These are phyloP conservation scores for Nematocida sp. DNA, from an alignment of 371 early-diverging fungal species.

Conservation along the genomic window DNA sequence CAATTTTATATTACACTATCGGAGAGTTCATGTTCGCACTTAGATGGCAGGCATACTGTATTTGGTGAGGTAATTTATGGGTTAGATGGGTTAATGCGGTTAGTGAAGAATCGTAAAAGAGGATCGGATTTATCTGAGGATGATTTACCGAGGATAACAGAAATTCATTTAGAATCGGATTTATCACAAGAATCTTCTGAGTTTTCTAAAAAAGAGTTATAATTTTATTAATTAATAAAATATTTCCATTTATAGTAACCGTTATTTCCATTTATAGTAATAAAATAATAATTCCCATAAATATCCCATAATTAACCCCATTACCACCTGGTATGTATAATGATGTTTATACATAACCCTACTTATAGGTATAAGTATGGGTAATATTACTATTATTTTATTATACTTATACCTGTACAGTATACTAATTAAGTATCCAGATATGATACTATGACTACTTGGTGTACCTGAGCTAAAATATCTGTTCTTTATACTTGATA, in stretches of 20 bases:
- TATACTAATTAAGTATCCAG: slow-evolving; percentile 33
- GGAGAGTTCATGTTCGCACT: slow-evolving; percentile 75
- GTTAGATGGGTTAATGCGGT: slow-evolving; percentile 51
- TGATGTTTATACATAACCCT: slow-evolving; percentile 31
- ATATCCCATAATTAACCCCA: slow-evolving; percentile 26
- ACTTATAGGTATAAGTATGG: slow-evolving; percentile 6
- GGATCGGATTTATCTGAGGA: background rate
- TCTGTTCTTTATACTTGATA: slow-evolving; percentile 28
- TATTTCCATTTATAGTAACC: background rate
- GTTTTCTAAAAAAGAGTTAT: background rate
- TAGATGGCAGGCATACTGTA: slow-evolving; percentile 90
- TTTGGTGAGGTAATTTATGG: slow-evolving; percentile 90
- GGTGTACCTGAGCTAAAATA: slow-evolving; percentile 38
- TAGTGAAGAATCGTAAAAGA: too few species aligned
- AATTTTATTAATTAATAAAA: background rate
- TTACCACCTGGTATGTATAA: slow-evolving; percentile 37
- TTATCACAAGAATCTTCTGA: background rate
- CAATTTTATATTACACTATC: slow-evolving; percentile 90
- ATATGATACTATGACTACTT: slow-evolving; percentile 49
- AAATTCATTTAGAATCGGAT: background rate
- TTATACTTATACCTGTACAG: background rate
- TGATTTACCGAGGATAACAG: background rate
- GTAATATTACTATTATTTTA: background rate
- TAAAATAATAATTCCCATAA: background rate
- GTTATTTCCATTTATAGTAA: background rate